phyloP scores from a whole-genome alignment of 495 filamentous ascomycete genomes.

The Podospora appendiculata region DNA sequence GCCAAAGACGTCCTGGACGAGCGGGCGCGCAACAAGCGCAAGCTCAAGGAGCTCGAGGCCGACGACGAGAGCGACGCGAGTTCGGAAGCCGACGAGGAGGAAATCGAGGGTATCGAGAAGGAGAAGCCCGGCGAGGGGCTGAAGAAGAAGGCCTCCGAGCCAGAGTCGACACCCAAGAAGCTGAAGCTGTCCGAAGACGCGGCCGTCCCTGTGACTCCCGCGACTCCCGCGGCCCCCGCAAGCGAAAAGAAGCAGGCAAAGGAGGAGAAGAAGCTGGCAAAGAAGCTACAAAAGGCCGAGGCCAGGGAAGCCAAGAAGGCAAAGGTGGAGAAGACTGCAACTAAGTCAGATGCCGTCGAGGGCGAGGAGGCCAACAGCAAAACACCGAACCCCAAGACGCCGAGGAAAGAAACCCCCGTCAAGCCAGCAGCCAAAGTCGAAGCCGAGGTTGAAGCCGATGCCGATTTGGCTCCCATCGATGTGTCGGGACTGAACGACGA shows the following conservation, averaged over 20 bases:
- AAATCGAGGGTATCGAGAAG: conserved; percentile 35
- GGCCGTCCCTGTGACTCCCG: background rate
- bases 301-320: conserved; percentile 20
- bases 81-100: conserved; percentile 28
- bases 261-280: conserved; percentile 22
- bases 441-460: conserved; percentile 12
- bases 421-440: conserved; percentile 15
- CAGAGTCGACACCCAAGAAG: conserved; percentile 28
- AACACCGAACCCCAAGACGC: background rate
- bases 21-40: conserved; percentile 63
- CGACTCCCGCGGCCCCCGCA: background rate
- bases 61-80: conserved; percentile 19
- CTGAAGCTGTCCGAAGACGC: conserved; percentile 15
- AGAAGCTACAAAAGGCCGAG: conserved; percentile 18
- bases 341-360: background rate
- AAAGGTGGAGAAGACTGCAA: conserved; percentile 7
- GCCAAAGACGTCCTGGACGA: conserved; percentile 84
- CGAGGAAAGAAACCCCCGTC: conserved; percentile 1
- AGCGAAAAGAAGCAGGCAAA: conserved; percentile 16
- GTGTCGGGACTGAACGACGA: conserved; percentile 38
- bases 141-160: conserved; percentile 39
- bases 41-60: conserved; percentile 26
- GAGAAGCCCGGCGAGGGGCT: conserved; percentile 49
- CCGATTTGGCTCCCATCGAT: conserved; percentile 34
- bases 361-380: conserved; percentile 1